Conservation (phyloP, 495 filamentous ascomycete genomes). For the Hypoxylon crocopeplum region DNA sequence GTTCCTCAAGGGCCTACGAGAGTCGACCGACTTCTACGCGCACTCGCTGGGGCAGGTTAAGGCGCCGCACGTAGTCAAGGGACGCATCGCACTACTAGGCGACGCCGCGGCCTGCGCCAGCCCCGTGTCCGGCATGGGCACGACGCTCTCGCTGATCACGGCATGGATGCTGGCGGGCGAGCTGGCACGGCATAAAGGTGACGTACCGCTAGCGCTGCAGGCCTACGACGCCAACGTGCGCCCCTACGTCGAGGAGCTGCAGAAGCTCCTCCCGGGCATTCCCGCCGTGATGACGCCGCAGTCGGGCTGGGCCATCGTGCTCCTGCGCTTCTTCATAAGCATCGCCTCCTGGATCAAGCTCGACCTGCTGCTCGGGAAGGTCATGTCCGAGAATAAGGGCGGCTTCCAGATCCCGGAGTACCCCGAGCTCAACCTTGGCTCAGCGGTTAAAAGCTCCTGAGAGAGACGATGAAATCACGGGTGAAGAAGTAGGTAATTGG, state of each 20-base stretch:
- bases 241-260: slow-evolving; percentile 50
- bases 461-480: not conserved
- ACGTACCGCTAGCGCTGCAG: slow-evolving; percentile 42
- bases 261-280: slow-evolving; percentile 41
- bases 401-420: slow-evolving; percentile 52
- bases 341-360: slow-evolving; percentile 41
- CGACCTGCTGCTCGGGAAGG: slow-evolving; percentile 36
- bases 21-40: slow-evolving; percentile 37
- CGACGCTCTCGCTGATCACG: slow-evolving; percentile 52
- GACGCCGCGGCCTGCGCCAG: slow-evolving; percentile 59
- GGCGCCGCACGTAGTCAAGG: slow-evolving; percentile 41
- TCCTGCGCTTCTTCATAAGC: slow-evolving; percentile 41
- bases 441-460: not conserved
- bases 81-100: slow-evolving; percentile 56
- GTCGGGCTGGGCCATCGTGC: slow-evolving; percentile 37
- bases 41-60: slow-evolving; percentile 55
- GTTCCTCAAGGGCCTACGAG: slow-evolving; percentile 28
- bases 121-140: slow-evolving; percentile 57
- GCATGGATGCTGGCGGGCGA: slow-evolving; percentile 62
- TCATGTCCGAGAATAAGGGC: slow-evolving; percentile 41
- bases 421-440: slow-evolving; percentile 35
- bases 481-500: no score
- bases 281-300: slow-evolving; percentile 31
- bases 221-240: slow-evolving; percentile 49
- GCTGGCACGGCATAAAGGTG: slow-evolving; percentile 45